Percentiles rank a stretch among this genome's conserved stretches.
phyloP scores from a whole-genome alignment of 495 filamentous ascomycete species.

The Rostrohypoxylon terebratum region DNA sequence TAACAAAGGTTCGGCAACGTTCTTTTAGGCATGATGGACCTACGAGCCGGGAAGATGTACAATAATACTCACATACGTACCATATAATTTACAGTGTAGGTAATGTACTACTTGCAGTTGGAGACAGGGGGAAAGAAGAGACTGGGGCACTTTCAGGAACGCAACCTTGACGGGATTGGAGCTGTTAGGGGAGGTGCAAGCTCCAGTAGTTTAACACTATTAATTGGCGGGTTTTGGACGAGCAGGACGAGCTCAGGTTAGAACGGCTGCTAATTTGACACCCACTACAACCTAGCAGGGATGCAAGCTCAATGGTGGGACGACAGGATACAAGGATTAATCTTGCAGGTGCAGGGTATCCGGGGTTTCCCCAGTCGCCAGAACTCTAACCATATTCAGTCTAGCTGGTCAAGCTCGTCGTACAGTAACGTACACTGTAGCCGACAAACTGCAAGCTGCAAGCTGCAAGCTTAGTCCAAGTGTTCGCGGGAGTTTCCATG shows the following conservation, averaged over 20 bases:
- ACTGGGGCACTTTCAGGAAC: constrained; percentile 35
- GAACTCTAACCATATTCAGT: constrained; percentile 1
- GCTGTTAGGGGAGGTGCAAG: constrained; percentile 20
- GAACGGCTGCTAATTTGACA: constrained; percentile 38
- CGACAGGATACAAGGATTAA: constrained; percentile 24
- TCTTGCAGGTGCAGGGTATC: constrained; percentile 32
- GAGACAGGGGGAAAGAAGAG: background rate
- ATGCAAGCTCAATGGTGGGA: constrained; percentile 12
- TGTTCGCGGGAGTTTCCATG: constrained; percentile 9
- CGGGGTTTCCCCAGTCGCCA: constrained; percentile 35
- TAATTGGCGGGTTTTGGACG: constrained; percentile 15
- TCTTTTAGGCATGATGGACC: constrained; percentile 48
- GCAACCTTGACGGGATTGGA: constrained; percentile 28
- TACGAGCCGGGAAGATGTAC: constrained; percentile 39
- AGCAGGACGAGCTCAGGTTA: constrained; percentile 34
- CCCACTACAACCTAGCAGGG: constrained; percentile 22
- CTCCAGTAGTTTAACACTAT: constrained; percentile 14
- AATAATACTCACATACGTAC: constrained; percentile 10
- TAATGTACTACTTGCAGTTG: background rate
- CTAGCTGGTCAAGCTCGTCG: background rate
- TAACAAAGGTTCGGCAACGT: constrained; percentile 44
- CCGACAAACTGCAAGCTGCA: constrained; percentile 6
- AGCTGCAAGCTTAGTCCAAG: background rate
- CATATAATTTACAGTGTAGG: background rate
- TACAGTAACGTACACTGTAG: constrained; percentile 35